Evolutionary conservation across 2,329 filamentous ascomycete species (phyloP).

Genomic region (Microdochium nivale): DNA sequence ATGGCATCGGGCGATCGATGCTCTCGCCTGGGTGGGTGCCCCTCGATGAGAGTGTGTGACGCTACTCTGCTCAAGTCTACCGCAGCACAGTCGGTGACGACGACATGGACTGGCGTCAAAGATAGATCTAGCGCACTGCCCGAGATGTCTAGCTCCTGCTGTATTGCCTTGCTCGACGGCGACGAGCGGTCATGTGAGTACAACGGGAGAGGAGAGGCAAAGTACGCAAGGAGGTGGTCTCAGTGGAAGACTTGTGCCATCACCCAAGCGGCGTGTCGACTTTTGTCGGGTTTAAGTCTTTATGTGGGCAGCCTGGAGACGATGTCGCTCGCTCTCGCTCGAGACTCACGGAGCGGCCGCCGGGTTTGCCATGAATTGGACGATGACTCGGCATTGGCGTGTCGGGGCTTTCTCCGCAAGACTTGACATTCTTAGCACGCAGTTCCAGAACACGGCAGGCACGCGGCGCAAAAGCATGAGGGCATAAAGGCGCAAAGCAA

Average conservation of each 20-base stretch:
- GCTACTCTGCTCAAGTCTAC: not conserved
- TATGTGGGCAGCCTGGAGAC: no score
- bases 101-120: not conserved
- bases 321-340: no score
- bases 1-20: not conserved
- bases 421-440: no score
- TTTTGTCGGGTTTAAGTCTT: no score
- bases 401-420: no score
- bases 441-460: no score
- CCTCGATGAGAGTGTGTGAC: not conserved
- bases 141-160: not conserved
- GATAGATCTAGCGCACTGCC: not conserved
- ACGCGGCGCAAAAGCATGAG: no score
- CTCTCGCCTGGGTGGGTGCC: not conserved
- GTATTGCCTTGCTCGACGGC: not conserved
- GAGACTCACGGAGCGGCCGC: no score
- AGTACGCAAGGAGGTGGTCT: not conserved
- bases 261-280: no score
- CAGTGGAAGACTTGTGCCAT: not conserved
- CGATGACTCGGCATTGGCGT: no score
- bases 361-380: no score
- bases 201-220: not conserved
- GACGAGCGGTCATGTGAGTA: not conserved
- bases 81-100: not conserved
- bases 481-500: no score